These are phyloP conservation scores for Isatis tinctoria DNA, from an alignment of 345 rosid species.

Conservation along the genomic window DNA sequence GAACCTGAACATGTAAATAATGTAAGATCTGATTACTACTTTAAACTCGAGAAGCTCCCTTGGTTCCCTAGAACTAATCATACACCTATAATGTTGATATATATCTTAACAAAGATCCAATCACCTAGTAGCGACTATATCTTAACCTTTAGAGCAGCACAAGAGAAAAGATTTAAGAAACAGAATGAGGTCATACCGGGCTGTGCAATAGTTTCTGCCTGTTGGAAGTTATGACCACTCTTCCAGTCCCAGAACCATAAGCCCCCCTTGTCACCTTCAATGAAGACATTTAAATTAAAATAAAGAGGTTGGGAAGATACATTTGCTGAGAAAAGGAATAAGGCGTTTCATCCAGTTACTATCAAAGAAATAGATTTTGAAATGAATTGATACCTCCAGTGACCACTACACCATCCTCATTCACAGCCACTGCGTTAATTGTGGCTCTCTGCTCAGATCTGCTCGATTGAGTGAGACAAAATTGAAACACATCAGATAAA, in stretches of 20 bases:
- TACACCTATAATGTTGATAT: background rate
- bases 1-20: slow-evolving; percentile 46
- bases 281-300: background rate
- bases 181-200: slow-evolving; percentile 21
- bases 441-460: slow-evolving; percentile 96
- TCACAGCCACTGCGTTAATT: slow-evolving; percentile 88
- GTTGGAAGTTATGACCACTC: slow-evolving; percentile 92
- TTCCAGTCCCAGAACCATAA: slow-evolving; percentile 98
- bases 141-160: background rate
- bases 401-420: slow-evolving; percentile 89
- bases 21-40: background rate
- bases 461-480: slow-evolving; percentile 17
- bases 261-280: slow-evolving; percentile 75
- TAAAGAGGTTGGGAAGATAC: background rate
- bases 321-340: background rate
- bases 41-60: background rate
- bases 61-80: background rate
- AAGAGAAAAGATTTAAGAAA: background rate
- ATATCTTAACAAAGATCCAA: background rate
- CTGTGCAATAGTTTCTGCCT: slow-evolving; percentile 54
- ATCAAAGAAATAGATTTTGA: background rate
- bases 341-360: background rate
- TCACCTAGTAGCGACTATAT: background rate
- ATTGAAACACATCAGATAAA: background rate
- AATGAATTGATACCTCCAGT: slow-evolving; percentile 69